phyloP scores from a whole-genome alignment of 805 yeast genomes.

The Clavispora santaluciae region DNA sequence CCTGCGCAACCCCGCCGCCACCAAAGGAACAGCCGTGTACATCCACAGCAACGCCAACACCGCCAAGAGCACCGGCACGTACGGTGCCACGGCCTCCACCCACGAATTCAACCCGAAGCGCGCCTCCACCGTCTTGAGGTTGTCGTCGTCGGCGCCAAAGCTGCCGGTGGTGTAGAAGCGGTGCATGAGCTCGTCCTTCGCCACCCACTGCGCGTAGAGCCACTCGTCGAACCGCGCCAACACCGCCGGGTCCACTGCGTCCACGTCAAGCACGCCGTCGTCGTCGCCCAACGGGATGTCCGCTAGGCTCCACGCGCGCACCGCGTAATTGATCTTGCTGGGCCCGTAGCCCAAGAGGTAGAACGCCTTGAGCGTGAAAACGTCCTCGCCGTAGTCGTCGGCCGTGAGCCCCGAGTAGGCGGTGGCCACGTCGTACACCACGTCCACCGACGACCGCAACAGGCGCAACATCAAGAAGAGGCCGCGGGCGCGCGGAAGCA shows the following conservation, averaged over 20 bases:
- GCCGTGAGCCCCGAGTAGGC: slow-evolving; percentile 70
- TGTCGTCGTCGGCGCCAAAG: slow-evolving; percentile 37
- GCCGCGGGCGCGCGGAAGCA: slow-evolving; percentile 84
- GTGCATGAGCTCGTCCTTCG: slow-evolving; percentile 72
- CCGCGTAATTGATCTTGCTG: slow-evolving; percentile 53
- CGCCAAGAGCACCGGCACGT: slow-evolving; percentile 4
- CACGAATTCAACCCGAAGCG: slow-evolving; percentile 11
- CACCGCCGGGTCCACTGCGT: slow-evolving; percentile 38
- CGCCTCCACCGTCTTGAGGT: slow-evolving; percentile 11
- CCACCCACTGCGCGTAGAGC: slow-evolving; percentile 69
- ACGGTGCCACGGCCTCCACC: slow-evolving; percentile 9
- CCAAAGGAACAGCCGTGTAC: neutral
- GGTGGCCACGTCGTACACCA: slow-evolving; percentile 76
- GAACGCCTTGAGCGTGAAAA: slow-evolving; percentile 58
- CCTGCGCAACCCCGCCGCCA: neutral
- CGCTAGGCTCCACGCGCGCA: slow-evolving; percentile 50
- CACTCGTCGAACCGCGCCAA: slow-evolving; percentile 60
- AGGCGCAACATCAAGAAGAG: slow-evolving; percentile 59
- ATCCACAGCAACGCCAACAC: slow-evolving; percentile 1
- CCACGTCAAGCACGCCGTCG: slow-evolving; percentile 37
- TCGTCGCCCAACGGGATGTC: slow-evolving; percentile 57
- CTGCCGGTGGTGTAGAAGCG: slow-evolving; percentile 52
- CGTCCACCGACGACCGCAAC: slow-evolving; percentile 48
- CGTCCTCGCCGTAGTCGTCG: slow-evolving; percentile 70
- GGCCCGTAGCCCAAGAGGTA: slow-evolving; percentile 76